Base-by-base conservation (phyloP, 768 basidiomycete species). In the Tylopilus vinaceipallidus region DNA sequence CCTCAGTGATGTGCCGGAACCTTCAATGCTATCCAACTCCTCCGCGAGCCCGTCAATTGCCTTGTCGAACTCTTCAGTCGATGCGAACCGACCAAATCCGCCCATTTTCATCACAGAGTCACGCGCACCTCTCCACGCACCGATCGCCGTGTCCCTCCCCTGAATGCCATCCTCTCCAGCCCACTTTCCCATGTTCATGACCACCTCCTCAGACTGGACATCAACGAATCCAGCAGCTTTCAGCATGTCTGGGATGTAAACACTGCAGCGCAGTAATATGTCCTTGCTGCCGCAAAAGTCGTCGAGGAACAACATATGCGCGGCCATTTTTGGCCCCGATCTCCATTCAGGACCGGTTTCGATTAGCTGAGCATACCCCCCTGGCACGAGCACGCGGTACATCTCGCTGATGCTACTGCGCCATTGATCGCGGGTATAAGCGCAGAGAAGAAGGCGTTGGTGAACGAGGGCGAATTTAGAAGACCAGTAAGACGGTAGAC, bases 361-460 rank as follows among this genome's bases (percentile, higher is more conserved):
- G 23, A 64, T 49, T 14, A 71, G 52, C 35, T 72, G 71, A 3
- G 55, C 57, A 22, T 61, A 69, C 5, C 70, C 71, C 2, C 70
- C 69, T 0, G 69, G 70, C 2, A 13, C 49, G 32, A 72, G 61
- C 1, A 69, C 66, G 4, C 70, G 58, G 42, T 56, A 60, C 8
- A 70, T 63, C 29, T 68, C 71, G 4, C 43, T 22, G 13, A 70
- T 49, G 6, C 41, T 56, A 0, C 43, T 27, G 5, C 22, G 42
- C 71, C 71, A 72, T 16, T 71, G 62, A 2, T 55, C 55, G 8
- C 39, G 49, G 0, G 60, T 56, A 20, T 73, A 63, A 1, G 60
- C 70, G 6, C 45, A 55, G 7, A 69, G 52, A 2, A 71, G 55
- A n/a, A 72, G 57, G 0, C 70, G 61, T 24, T 72, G 71, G 27